These are phyloP conservation scores for Striga asiatica DNA, from an alignment of 257 asterid genomes.

Conservation along the genomic window DNA sequence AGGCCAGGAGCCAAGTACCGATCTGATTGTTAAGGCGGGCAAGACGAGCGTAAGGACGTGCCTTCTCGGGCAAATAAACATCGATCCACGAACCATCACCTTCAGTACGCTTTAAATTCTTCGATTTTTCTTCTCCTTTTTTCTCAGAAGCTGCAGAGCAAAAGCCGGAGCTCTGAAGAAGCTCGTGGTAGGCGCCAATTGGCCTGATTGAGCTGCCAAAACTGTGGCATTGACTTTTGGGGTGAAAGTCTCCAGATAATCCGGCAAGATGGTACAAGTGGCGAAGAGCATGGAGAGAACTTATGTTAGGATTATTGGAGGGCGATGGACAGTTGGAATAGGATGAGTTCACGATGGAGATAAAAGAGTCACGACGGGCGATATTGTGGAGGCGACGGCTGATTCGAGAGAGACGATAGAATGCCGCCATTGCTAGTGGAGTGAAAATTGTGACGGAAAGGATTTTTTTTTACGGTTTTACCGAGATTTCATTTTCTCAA, in stretches of 20 bases:
- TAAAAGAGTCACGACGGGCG: slow-evolving; percentile 17
- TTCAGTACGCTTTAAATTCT: slow-evolving; percentile 5
- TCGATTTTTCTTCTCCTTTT: slow-evolving; percentile 23
- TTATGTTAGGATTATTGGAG: background rate
- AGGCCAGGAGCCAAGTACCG: slow-evolving; percentile 92
- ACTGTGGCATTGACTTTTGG: slow-evolving; percentile 8
- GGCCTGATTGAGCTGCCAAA: slow-evolving; percentile 12
- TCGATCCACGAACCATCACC: slow-evolving; percentile 58
- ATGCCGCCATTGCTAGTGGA: slow-evolving; percentile 15
- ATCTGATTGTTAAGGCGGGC: slow-evolving; percentile 89
- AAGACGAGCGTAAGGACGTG: slow-evolving; percentile 60
- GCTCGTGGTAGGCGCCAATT: slow-evolving; percentile 22
- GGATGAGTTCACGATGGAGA: slow-evolving; percentile 11
- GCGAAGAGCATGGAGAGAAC: slow-evolving; percentile 8
- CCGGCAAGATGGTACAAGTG: slow-evolving; percentile 10
- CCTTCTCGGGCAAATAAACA: slow-evolving; percentile 51
- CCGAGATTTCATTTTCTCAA: background rate
- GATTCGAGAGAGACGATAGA: slow-evolving; percentile 22
- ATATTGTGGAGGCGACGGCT: slow-evolving; percentile 18
- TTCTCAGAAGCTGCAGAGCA: slow-evolving; percentile 27
- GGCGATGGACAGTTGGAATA: background rate
- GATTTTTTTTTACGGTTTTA: background rate
- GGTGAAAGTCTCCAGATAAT: slow-evolving; percentile 6
- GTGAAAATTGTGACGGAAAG: background rate
- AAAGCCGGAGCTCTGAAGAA: slow-evolving; percentile 22